phyloP scores from a whole-genome alignment of 306 rosid genomes.

The Quercus agrifolia region DNA sequence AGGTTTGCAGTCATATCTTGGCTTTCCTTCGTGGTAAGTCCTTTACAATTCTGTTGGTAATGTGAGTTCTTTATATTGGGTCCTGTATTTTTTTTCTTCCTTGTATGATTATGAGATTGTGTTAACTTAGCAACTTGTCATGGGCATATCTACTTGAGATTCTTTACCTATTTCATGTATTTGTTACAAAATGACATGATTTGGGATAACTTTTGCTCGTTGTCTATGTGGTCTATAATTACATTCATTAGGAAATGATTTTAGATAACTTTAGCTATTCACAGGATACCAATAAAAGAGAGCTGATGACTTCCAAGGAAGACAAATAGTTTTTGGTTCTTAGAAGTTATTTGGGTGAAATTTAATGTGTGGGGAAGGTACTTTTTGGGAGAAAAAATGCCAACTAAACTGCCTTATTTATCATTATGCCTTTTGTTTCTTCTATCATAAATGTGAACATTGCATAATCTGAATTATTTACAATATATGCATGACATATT shows the following conservation, averaged over 20 bases:
- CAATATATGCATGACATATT: not conserved
- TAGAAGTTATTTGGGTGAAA: not conserved
- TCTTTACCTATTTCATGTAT: not conserved
- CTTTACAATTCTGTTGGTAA: too few species aligned
- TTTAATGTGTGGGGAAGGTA: not conserved
- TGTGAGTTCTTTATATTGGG: slow-evolving; percentile 24
- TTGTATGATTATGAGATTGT: not conserved
- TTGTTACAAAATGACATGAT: not conserved
- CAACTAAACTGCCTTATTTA: not conserved
- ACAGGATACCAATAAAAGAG: too few species aligned
- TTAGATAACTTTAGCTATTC: not conserved
- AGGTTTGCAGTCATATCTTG: too few species aligned
- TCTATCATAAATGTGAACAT: too few species aligned
- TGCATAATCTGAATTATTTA: not conserved
- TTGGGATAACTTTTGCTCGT: not conserved
- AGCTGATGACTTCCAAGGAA: too few species aligned
- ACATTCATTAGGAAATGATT: not conserved
- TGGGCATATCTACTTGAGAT: not conserved
- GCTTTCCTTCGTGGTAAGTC: too few species aligned
- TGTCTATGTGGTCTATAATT: not conserved
- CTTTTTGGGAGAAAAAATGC: not conserved
- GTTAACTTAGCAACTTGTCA: not conserved
- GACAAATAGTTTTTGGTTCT: too few species aligned
- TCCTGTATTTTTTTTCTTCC: not conserved
- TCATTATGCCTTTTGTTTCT: not conserved